These are phyloP conservation scores for Clarireedia hainanense DNA, from an alignment of 2,329 filamentous ascomycete genomes.

Conservation along the genomic window DNA sequence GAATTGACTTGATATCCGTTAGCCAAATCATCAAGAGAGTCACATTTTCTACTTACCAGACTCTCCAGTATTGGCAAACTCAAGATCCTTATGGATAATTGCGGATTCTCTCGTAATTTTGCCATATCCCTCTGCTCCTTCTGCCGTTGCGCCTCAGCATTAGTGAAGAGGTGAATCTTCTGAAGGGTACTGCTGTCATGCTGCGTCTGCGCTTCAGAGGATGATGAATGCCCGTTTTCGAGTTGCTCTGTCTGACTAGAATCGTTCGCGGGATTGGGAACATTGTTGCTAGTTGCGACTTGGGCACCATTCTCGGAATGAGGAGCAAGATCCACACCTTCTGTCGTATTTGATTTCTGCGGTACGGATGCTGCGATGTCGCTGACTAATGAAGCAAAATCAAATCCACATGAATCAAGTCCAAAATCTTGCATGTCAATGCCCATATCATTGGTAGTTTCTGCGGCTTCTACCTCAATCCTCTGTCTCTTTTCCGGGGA, in stretches of 20 bases:
- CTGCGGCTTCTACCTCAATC: constrained; percentile 4
- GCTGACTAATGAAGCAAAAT: constrained; percentile 2
- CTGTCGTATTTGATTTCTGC: neutral
- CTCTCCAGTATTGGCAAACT: constrained; percentile 55
- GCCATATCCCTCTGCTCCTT: neutral
- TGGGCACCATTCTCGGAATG: neutral
- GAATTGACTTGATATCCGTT: constrained; percentile 39
- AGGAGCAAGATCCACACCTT: neutral
- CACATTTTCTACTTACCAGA: constrained; percentile 35
- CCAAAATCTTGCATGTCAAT: too few relatives aligned
- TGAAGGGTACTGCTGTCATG: too few relatives aligned
- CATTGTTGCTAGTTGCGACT: neutral
- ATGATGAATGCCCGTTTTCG: neutral
- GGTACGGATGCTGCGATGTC: neutral
- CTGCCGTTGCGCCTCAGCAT: too few relatives aligned
- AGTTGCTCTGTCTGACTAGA: too few relatives aligned
- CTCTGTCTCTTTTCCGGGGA: constrained; percentile 12
- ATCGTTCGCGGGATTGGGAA: too few relatives aligned
- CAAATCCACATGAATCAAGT: neutral
- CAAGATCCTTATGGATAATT: constrained; percentile 42
- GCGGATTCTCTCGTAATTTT: constrained; percentile 18
- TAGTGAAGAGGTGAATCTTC: too few relatives aligned
- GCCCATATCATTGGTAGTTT: neutral
- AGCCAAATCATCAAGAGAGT: neutral
- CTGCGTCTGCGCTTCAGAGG: neutral